Evolutionary conservation across 345 rosid species (phyloP), one percentile per base, ranked within the genome.

Genomic region (Citrus trifoliata): DNA sequence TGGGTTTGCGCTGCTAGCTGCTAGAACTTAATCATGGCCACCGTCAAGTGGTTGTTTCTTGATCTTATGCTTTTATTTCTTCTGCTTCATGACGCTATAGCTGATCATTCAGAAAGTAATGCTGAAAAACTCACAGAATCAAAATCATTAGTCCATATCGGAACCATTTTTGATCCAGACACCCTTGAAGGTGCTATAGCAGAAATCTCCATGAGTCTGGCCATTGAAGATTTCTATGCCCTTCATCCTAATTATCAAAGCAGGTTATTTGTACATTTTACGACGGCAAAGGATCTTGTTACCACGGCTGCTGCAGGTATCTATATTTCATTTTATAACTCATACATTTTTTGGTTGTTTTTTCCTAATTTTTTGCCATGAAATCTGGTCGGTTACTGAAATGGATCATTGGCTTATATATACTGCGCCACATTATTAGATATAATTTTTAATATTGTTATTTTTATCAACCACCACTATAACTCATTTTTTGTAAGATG

Each of bases 181-280:
- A 59, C 74, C 30, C 6, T 46, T 19, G 75, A 40, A 4, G 78
- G 70, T 16, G 42, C 62, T 0, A 40, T 68, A 7, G 78, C 70
- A 14, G 73, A 68, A 7, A 64, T 53, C n/a, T 80, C 70, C 75
- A 68, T 80, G 6, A 22, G 37, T 25, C 51, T 80, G 75, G 82
- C 82, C 38, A 30, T 80, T 74, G 69, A 56, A 0, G 78, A 80
- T 33, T 80, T 80, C 75, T 80, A 80, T 61, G 40, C 38, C 40
- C 6, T 65, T 21, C 42, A 68, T 59, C 32, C 82, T 1, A 30
- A 67, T 25, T 68, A 40, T 62, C 71, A 22, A 19, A 68, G 79
- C 0, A 67, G 70, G 61, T 32, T 80, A 18, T 12, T 0, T 60
- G 38, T 48, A 0, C 56, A 68, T 70, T 10, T 14, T 14, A 27